Evolutionary conservation across 345 rosid genomes (phyloP).

Genomic region (Syzygium grande): DNA sequence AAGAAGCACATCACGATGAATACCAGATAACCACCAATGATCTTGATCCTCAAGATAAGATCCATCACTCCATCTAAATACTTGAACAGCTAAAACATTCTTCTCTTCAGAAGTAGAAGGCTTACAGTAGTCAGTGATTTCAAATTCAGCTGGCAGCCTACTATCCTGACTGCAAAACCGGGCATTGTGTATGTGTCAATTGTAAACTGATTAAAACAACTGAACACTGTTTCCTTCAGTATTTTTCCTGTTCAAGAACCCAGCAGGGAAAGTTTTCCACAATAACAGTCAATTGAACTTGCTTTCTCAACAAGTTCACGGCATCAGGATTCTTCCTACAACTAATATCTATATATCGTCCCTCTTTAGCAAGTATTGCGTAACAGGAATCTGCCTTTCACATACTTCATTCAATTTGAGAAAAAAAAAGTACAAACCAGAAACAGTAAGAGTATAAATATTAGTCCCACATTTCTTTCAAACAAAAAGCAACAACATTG

Average conservation of each 20-base stretch:
- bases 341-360: background rate
- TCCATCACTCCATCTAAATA: conserved; percentile 99
- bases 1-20: conserved; percentile 96
- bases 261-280: background rate
- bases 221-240: background rate
- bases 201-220: background rate
- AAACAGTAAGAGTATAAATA: background rate
- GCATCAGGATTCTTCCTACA: background rate
- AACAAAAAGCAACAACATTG: background rate
- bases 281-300: background rate
- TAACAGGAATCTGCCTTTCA: background rate
- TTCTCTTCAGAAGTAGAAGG: conserved; percentile 61
- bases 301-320: background rate
- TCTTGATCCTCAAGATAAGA: conserved; percentile 99
- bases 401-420: background rate
- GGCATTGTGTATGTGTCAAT: conserved; percentile 8
- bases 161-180: conserved; percentile 83
- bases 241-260: background rate
- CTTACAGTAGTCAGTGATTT: conserved; percentile 82
- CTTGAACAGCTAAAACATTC: conserved; percentile 93
- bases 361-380: background rate
- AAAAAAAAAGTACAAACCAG: background rate
- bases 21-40: conserved; percentile 98
- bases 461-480: background rate
- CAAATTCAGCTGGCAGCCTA: conserved; percentile 96